A percentile compares a stretch with the other conserved stretches of the same genome.
Evolutionary conservation across 2,329 filamentous ascomycete species (phyloP).

Genomic region (Fusarium aywerte): DNA sequence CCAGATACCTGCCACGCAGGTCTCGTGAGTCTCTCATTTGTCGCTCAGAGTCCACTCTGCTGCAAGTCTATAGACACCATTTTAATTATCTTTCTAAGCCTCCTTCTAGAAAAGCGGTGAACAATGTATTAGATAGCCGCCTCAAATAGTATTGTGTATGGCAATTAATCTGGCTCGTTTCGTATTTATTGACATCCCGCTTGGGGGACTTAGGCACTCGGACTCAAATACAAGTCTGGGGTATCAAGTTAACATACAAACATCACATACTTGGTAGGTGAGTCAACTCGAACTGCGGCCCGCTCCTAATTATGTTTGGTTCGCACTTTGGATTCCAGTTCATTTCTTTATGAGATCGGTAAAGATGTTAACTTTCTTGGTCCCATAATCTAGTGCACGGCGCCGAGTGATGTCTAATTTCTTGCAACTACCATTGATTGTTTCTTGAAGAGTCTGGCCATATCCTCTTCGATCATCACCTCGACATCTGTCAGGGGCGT

Average conservation of each 20-base stretch:
- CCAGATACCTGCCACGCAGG: slow-evolving; percentile 10
- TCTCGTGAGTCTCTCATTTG: slow-evolving; percentile 24
- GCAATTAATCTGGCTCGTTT: slow-evolving; percentile 8
- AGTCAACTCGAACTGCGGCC: slow-evolving; percentile 1
- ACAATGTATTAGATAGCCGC: slow-evolving; percentile 20
- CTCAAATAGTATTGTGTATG: slow-evolving; percentile 3
- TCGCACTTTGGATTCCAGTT: slow-evolving; percentile 15
- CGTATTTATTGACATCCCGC: slow-evolving; percentile 3
- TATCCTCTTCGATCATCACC: slow-evolving; percentile 17
- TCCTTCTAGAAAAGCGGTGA: slow-evolving; percentile 42
- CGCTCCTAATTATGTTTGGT: slow-evolving; percentile 19
- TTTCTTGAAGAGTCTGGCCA: slow-evolving; percentile 20
- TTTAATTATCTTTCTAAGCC: slow-evolving; percentile 15
- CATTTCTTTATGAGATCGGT: slow-evolving; percentile 25
- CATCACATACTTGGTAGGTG: not conserved
- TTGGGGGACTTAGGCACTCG: not conserved
- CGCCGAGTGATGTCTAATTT: slow-evolving; percentile 41
- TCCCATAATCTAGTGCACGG: slow-evolving; percentile 48
- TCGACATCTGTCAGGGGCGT: slow-evolving; percentile 11
- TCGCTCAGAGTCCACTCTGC: slow-evolving; percentile 15
- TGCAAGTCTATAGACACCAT: slow-evolving; percentile 21
- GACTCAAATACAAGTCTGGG: not conserved
- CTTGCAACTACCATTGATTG: slow-evolving; percentile 20
- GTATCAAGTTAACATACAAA: not conserved
- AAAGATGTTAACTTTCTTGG: slow-evolving; percentile 41